Percentiles rank a stretch among this genome's conserved stretches.
Conservation (phyloP, 768 basidiomycete species). For the Hypholoma fasciculare region DNA sequence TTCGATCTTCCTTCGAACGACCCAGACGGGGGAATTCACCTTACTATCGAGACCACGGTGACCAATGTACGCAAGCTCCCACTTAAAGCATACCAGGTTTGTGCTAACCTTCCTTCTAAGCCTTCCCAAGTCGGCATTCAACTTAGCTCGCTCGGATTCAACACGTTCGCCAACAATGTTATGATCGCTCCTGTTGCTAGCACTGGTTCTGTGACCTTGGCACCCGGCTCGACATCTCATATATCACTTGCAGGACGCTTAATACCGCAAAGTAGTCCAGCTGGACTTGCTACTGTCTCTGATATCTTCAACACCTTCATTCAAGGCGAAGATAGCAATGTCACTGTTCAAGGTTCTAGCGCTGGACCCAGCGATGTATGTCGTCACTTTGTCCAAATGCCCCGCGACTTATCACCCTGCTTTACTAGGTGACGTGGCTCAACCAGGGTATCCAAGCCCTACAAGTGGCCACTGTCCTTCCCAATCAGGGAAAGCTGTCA, state of each 20-base stretch:
- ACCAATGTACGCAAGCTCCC: slow-evolving; percentile 48
- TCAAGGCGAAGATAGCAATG: slow-evolving; percentile 60
- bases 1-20: slow-evolving; percentile 75
- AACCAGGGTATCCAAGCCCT: slow-evolving; percentile 70
- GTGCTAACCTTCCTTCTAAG: slow-evolving; percentile 28
- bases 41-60: slow-evolving; percentile 61
- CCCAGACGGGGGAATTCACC: slow-evolving; percentile 67
- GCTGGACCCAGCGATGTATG: slow-evolving; percentile 59
- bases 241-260: slow-evolving; percentile 63
- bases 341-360: slow-evolving; percentile 58
- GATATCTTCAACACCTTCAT: slow-evolving; percentile 72
- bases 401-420: neutral
- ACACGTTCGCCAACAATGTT: slow-evolving; percentile 50
- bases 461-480: slow-evolving; percentile 56
- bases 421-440: slow-evolving; percentile 62
- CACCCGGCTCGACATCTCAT: slow-evolving; percentile 50
- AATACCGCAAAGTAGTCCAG: slow-evolving; percentile 53
- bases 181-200: slow-evolving; percentile 62
- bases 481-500: slow-evolving; percentile 58
- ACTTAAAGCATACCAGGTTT: neutral
- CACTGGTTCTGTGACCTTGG: slow-evolving; percentile 48
- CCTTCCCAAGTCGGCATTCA: slow-evolving; percentile 77
- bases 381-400: neutral
- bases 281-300: slow-evolving; percentile 60
- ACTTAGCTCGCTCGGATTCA: slow-evolving; percentile 60